phyloP scores from a whole-genome alignment of 2,329 filamentous ascomycete genomes.

The Phoma herbarum region DNA sequence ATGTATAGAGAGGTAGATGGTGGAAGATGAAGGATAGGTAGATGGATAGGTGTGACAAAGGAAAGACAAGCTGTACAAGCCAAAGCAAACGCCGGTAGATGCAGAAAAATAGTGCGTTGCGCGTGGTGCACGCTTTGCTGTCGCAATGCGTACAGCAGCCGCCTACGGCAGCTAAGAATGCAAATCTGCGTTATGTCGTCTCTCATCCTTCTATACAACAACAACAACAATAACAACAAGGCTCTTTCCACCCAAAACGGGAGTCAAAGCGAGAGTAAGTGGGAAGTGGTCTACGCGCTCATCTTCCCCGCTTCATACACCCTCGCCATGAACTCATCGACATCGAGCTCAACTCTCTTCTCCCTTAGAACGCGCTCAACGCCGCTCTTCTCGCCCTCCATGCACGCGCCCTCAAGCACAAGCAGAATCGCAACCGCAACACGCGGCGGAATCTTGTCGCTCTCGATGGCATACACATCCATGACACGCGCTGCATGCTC shows the following conservation, averaged over 20 bases:
- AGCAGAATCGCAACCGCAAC: slow-evolving; percentile 74
- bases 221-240: neutral
- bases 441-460: slow-evolving; percentile 74
- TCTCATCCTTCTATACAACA: slow-evolving; percentile 11
- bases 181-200: slow-evolving; percentile 11
- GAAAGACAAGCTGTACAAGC: slow-evolving; percentile 1
- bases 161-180: neutral
- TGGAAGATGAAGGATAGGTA: neutral
- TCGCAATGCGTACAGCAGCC: too few relatives aligned
- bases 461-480: slow-evolving; percentile 86
- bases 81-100: slow-evolving; percentile 6
- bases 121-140: too few relatives aligned
- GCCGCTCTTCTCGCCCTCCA: slow-evolving; percentile 46
- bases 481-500: slow-evolving; percentile 77
- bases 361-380: slow-evolving; percentile 29
- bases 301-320: slow-evolving; percentile 49
- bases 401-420: slow-evolving; percentile 57
- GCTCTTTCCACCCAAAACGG: neutral
- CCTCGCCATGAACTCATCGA: slow-evolving; percentile 45
- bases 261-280: neutral
- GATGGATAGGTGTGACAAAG: neutral
- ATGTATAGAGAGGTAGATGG: neutral
- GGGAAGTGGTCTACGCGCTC: neutral
- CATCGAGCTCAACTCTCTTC: slow-evolving; percentile 29
- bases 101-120: neutral